phyloP scores from a whole-genome alignment of 306 rosid genomes.

The Casuarina equisetifolia region DNA sequence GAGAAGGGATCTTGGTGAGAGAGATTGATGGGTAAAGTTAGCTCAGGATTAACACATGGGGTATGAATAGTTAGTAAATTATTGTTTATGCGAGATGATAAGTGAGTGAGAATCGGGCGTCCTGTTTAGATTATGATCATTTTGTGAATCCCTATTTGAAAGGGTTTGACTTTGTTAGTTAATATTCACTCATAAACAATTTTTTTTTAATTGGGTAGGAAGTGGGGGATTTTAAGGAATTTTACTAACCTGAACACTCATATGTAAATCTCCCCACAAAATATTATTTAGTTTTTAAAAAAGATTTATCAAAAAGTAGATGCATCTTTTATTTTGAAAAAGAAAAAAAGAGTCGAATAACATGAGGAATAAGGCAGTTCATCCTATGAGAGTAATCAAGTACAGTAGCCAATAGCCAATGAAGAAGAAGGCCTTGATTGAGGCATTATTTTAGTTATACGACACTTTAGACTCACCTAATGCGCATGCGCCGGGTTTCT shows the following conservation, averaged over 20 bases:
- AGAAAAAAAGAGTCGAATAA: too few relatives aligned
- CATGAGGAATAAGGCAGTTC: too few relatives aligned
- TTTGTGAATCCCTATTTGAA: too few relatives aligned
- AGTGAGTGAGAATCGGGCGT: conserved; percentile 12
- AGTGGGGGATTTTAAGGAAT: too few relatives aligned
- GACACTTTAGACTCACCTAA: not conserved
- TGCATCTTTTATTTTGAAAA: too few relatives aligned
- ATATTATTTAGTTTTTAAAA: too few relatives aligned
- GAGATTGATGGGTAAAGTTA: conserved; percentile 19
- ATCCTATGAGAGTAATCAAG: not conserved
- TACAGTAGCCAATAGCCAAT: not conserved
- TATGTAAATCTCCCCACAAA: too few relatives aligned
- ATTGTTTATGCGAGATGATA: not conserved
- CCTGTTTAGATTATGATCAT: not conserved
- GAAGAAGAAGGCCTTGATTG: not conserved
- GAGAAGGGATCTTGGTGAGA: conserved; percentile 8
- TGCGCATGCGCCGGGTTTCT: not conserved
- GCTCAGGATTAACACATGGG: not conserved
- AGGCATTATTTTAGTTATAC: not conserved
- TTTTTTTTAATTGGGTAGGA: not conserved
- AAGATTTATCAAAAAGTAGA: too few relatives aligned
- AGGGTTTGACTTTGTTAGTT: not conserved
- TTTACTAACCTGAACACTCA: too few relatives aligned
- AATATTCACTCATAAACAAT: too few relatives aligned
- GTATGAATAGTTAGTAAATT: not conserved